Conservation (phyloP, 208 protist species). For the Leishmania martiniquensis region DNA sequence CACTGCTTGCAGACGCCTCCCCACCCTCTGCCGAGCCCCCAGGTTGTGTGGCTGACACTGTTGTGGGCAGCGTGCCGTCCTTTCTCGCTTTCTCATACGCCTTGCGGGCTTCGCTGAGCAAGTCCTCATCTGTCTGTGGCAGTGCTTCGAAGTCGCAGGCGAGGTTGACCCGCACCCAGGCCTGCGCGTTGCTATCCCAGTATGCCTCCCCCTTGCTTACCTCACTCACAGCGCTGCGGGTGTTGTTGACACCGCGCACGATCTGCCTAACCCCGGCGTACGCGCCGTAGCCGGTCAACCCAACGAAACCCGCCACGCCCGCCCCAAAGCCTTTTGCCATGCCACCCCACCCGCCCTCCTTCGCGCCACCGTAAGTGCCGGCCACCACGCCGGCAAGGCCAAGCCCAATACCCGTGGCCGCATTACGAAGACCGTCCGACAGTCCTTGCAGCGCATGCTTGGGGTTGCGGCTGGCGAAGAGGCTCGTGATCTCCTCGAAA, state of each 20-base stretch:
- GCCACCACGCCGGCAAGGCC: conserved; percentile 41
- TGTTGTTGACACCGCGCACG: conserved; percentile 45
- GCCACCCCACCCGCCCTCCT: conserved; percentile 32
- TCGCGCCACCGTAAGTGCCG: conserved; percentile 24
- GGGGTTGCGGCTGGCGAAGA: conserved; percentile 43
- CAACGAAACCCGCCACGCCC: conserved; percentile 29
- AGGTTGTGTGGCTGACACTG: not conserved
- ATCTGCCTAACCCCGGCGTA: conserved; percentile 42
- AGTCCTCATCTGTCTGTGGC: conserved; percentile 51
- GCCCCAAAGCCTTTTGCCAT: conserved; percentile 42
- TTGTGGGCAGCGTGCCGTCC: conserved; percentile 9
- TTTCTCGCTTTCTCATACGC: conserved; percentile 18
- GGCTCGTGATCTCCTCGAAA: conserved; percentile 31
- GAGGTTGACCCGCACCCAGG: conserved; percentile 58
- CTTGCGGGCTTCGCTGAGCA: conserved; percentile 36
- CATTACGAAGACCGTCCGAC: conserved; percentile 34
- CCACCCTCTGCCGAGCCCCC: not conserved
- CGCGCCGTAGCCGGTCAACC: conserved; percentile 36
- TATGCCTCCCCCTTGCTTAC: conserved; percentile 33
- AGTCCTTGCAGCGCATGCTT: conserved; percentile 51
- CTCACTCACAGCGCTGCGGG: conserved; percentile 39
- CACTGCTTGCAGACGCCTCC: not conserved
- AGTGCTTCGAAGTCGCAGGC: conserved; percentile 30
- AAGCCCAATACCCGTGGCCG: conserved; percentile 35
- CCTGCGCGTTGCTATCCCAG: conserved; percentile 52